Conservation (phyloP, 306 rosid genomes). For the Vigna nakashimae region DNA sequence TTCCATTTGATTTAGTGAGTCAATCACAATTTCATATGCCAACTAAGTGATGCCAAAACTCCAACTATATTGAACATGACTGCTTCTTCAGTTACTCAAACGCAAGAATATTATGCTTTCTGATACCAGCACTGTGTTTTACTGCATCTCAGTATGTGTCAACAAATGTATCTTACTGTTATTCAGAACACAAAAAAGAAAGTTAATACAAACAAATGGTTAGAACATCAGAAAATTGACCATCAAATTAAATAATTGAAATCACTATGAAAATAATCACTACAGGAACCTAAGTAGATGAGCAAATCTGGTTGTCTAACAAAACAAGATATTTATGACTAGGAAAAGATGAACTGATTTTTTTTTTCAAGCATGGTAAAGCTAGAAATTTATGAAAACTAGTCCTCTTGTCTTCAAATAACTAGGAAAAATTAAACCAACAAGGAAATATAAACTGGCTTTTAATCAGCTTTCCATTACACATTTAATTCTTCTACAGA, state of each 20-base stretch:
- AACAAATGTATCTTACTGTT: not conserved
- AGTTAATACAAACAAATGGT: not conserved
- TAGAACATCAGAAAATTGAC: constrained; percentile 27
- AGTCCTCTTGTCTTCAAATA: constrained; percentile 27
- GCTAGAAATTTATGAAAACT: constrained; percentile 27
- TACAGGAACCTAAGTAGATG: constrained; percentile 4
- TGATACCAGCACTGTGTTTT: no score
- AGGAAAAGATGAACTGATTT: constrained; percentile 6
- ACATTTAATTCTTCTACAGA: constrained; percentile 44
- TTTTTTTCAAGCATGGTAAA: constrained; percentile 6
- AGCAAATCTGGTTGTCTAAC: constrained; percentile 6
- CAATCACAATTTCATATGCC: not conserved
- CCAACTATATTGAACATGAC: not conserved
- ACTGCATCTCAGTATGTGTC: not conserved
- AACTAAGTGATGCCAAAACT: not conserved
- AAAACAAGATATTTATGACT: not conserved
- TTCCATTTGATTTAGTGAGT: not conserved
- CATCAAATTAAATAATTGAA: constrained; percentile 24
- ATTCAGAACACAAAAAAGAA: constrained; percentile 21
- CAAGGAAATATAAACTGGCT: constrained; percentile 40
- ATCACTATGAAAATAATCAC: not conserved
- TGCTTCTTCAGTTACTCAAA: not conserved
- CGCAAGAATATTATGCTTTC: no score
- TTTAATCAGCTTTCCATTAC: constrained; percentile 30
- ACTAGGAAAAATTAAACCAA: constrained; percentile 39